Evolutionary conservation across 2,329 filamentous ascomycete species (phyloP).

Genomic region (Thielaviopsis musarum): DNA sequence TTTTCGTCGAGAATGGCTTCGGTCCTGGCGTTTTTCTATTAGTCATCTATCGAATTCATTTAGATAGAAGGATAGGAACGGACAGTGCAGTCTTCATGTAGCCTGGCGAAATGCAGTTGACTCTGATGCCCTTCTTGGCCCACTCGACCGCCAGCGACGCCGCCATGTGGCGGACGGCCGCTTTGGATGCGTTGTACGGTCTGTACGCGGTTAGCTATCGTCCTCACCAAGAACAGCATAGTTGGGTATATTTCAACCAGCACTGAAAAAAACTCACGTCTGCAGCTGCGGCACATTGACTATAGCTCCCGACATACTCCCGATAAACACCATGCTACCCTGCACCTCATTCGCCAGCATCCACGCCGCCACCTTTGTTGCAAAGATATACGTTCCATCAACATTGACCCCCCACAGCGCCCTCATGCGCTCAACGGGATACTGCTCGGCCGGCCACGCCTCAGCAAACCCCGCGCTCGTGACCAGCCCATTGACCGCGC

Average conservation of each 20-base stretch:
- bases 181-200: constrained; percentile 87
- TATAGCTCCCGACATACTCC: constrained; percentile 84
- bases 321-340: constrained; percentile 86
- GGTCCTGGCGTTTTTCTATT: constrained; percentile 36
- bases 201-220: constrained; percentile 18
- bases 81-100: constrained; percentile 93
- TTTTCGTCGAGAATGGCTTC: constrained; percentile 91
- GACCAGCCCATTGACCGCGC: constrained; percentile 78
- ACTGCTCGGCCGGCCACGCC: constrained; percentile 82
- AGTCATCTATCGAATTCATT: too few relatives aligned
- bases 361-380: constrained; percentile 69
- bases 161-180: constrained; percentile 76
- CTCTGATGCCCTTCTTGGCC: constrained; percentile 72
- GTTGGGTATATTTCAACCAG: too few relatives aligned
- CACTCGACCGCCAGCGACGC: constrained; percentile 85
- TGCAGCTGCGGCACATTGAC: constrained; percentile 94
- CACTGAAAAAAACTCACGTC: constrained; percentile 37
- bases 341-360: constrained; percentile 63
- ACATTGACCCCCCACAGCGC: constrained; percentile 94
- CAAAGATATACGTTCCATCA: constrained; percentile 79
- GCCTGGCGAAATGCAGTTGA: constrained; percentile 88
- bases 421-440: constrained; percentile 78
- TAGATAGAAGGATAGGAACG: constrained; percentile 28
- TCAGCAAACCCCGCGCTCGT: constrained; percentile 95
- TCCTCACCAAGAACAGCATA: too few relatives aligned